phyloP scores from a whole-genome alignment of 805 yeast genomes.

The Osmozyma mogii region DNA sequence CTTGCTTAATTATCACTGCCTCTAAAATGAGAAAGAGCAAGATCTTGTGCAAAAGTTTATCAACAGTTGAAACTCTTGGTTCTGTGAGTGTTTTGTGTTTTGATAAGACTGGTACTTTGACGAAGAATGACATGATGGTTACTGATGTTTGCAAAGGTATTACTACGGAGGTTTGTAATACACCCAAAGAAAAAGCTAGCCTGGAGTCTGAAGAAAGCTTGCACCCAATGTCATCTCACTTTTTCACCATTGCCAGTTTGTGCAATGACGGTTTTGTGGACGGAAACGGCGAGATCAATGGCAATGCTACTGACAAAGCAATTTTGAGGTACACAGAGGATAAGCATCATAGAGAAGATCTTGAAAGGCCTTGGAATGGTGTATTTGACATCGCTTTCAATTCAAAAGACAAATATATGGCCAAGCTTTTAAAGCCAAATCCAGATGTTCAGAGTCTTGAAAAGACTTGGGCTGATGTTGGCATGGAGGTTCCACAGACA shows the following conservation, averaged over 20 bases:
- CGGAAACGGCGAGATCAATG: conserved; percentile 20
- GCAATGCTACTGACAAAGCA: conserved; percentile 45
- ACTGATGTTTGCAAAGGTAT: conserved; percentile 16
- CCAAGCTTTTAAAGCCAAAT: conserved; percentile 18
- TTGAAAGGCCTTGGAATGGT: conserved; percentile 13
- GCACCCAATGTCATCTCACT: conserved; percentile 4
- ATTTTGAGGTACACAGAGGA: conserved; percentile 28
- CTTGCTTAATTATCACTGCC: conserved; percentile 42
- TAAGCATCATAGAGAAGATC: conserved; percentile 7
- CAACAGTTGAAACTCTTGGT: conserved; percentile 51
- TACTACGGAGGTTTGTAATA: conserved; percentile 6
- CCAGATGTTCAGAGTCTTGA: conserved; percentile 1
- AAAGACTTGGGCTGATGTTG: conserved; percentile 7
- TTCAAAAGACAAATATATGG: conserved; percentile 41
- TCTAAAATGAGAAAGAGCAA: conserved; percentile 35
- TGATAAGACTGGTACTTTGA: conserved; percentile 40
- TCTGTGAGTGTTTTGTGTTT: conserved; percentile 40
- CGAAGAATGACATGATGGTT: conserved; percentile 42
- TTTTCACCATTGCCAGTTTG: conserved; percentile 19
- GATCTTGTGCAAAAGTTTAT: conserved; percentile 38
- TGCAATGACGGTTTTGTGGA: conserved; percentile 28
- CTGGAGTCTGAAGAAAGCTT: conserved; percentile 7
- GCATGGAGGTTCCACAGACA: conserved; percentile 5
- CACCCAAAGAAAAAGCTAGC: conserved; percentile 15
- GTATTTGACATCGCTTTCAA: conserved; percentile 32